Percentiles rank a stretch among this genome's conserved stretches.
Conservation (phyloP, 106 monocot species). For the Dioscorea zingiberensis region DNA sequence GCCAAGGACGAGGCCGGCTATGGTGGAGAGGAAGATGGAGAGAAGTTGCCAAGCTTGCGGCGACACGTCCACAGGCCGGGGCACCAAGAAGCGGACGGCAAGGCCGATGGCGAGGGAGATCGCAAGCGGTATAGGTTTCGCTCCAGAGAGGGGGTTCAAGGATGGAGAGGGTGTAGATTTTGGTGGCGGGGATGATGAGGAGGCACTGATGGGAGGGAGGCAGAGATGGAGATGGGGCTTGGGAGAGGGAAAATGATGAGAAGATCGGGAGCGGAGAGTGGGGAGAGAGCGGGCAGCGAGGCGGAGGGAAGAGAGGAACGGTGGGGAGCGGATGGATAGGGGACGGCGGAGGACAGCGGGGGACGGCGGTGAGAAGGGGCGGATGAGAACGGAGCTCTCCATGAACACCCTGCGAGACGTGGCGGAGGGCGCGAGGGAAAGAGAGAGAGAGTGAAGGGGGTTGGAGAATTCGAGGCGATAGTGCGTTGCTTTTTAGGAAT, state of each 20-base stretch:
- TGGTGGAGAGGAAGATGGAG: constrained; percentile 82
- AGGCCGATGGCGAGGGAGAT: constrained; percentile 75
- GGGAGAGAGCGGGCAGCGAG: not conserved
- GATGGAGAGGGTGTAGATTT: constrained; percentile 7
- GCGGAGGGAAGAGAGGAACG: constrained; percentile 1
- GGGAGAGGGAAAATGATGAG: not conserved
- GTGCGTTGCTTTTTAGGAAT: not conserved
- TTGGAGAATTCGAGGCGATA: not conserved
- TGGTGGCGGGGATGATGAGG: not conserved
- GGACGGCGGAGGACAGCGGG: constrained; percentile 1
- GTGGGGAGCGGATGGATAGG: constrained; percentile 13
- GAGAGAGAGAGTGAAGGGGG: not conserved
- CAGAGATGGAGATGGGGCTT: not conserved
- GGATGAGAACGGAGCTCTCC: constrained; percentile 46
- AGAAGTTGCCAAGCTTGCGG: constrained; percentile 88
- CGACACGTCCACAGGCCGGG: constrained; percentile 58
- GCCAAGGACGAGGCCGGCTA: constrained; percentile 74
- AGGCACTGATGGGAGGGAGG: not conserved
- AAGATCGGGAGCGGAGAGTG: not conserved
- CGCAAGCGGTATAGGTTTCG: constrained; percentile 57
- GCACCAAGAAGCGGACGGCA: constrained; percentile 61
- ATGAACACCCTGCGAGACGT: constrained; percentile 6
- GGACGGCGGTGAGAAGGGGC: constrained; percentile 15
- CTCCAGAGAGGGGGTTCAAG: constrained; percentile 24
- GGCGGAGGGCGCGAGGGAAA: constrained; percentile 10